Percentiles rank a stretch among this genome's conserved stretches.
phyloP scores from a whole-genome alignment of 1,284 basidiomycete species.

The Wolfiporia cocos region DNA sequence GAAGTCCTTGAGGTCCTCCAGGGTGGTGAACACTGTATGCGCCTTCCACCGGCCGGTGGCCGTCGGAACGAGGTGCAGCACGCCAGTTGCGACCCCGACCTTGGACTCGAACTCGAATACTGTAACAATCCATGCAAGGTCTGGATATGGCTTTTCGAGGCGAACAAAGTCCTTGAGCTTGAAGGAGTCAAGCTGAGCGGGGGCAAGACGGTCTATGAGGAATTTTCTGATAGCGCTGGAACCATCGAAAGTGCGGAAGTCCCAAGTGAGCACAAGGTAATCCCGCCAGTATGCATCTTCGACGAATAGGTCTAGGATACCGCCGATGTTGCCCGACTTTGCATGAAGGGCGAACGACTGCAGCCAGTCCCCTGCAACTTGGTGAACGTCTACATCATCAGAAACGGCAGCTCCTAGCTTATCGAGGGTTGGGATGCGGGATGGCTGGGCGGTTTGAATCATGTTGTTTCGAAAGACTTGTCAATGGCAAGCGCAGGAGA shows the following conservation, averaged over 20 bases:
- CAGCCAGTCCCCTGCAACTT: conserved; percentile 39
- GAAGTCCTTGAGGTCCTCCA: conserved; percentile 44
- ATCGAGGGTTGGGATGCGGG: conserved; percentile 31
- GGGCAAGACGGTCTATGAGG: conserved; percentile 35
- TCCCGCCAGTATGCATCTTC: conserved; percentile 48
- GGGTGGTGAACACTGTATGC: conserved; percentile 45
- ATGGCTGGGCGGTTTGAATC: conserved; percentile 3
- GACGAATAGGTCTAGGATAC: conserved; percentile 30
- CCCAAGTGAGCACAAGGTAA: conserved; percentile 52
- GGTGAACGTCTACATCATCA: conserved; percentile 24
- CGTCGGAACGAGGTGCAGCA: conserved; percentile 45
- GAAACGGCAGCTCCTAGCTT: conserved; percentile 26
- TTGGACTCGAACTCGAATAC: conserved; percentile 48
- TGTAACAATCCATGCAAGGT: conserved; percentile 47
- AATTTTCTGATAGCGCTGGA: conserved; percentile 33
- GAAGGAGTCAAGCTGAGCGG: conserved; percentile 31
- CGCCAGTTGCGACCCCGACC: conserved; percentile 38
- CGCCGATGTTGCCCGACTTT: conserved; percentile 27
- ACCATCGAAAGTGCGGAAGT: conserved; percentile 51
- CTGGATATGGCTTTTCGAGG: conserved; percentile 39
- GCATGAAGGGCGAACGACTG: conserved; percentile 31
- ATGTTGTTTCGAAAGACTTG: not conserved
- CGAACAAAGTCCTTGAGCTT: conserved; percentile 24
- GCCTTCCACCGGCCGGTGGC: conserved; percentile 43
- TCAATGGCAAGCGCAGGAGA: not conserved